A percentile compares a stretch with the other conserved stretches of the same genome.
Conservation (phyloP, 257 asterid species). For the Cinchona pubescens region DNA sequence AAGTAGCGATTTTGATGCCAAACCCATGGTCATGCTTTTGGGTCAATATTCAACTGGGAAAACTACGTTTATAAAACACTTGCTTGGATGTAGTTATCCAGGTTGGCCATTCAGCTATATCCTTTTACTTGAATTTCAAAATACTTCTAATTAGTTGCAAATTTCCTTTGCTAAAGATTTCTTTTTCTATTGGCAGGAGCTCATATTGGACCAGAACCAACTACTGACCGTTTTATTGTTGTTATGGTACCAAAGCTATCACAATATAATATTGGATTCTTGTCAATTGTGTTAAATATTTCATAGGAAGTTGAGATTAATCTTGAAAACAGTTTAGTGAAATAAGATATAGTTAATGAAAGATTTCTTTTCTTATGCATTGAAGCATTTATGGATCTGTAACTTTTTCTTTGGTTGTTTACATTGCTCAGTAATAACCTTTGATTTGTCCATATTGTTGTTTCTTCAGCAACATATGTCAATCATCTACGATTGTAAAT, state of each 20-base stretch:
- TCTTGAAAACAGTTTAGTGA: neutral
- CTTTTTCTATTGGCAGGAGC: constrained; percentile 54
- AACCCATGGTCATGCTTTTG: constrained; percentile 98
- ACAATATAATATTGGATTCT: neutral
- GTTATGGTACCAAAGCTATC: constrained; percentile 59
- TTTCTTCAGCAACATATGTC: neutral
- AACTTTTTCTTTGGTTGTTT: neutral
- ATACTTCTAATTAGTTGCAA: neutral
- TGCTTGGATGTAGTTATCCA: constrained; percentile 78
- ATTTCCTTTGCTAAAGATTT: constrained; percentile 14
- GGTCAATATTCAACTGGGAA: constrained; percentile 98
- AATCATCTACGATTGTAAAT: neutral
- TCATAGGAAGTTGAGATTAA: neutral
- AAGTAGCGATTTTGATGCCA: constrained; percentile 85
- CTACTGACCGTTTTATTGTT: constrained; percentile 86
- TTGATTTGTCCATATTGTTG: neutral
- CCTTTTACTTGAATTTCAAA: neutral
- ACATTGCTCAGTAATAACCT: neutral
- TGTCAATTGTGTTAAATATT: neutral
- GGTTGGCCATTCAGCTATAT: constrained; percentile 39
- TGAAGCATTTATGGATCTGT: neutral
- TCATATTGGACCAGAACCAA: constrained; percentile 99
- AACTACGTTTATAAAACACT: constrained; percentile 88
- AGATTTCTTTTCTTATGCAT: too few species aligned
- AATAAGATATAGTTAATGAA: neutral